Evolutionary conservation across 768 basidiomycete genomes (phyloP), one percentile per base, ranked within the genome.

Genomic region (Boletus rubropictus): DNA sequence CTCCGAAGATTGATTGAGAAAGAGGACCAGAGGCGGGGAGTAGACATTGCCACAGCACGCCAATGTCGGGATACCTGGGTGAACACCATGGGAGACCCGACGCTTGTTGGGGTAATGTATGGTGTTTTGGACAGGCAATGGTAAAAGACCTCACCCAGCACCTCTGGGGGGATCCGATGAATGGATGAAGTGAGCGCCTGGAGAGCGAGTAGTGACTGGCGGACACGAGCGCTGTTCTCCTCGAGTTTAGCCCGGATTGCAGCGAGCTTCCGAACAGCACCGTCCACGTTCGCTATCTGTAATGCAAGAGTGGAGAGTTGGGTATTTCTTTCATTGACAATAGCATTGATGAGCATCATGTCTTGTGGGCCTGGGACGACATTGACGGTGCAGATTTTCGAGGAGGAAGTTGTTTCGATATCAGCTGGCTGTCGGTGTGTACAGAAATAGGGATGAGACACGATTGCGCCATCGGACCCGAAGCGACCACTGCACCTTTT

Each of bases 21-120:
- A 21, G 68, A 66, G 7, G 56, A 54, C 66, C 66, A 67, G 21
- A 69, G 61, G 25, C 45, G 49, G 17, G 67, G 66, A 10, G 68
- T 64, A 11, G 64, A 54, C 12, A 64, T 22, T 11, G 63, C 57
- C 9, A 69, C 60, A 15, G 47, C 53, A 25, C 62, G 65, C 66
- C 66, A 67, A n/a, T 46, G 54, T 39, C 51, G 57, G 39, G 64
- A 67, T 20, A 67, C 60, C 10, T 36, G 54, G 22, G 55, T 54
- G 36, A 67, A 50, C 28, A 66, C 48, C 49, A 67, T 42, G 20
- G 64, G 66, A 25, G 54, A 35, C 21, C 56, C 55, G 21, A 33
- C 28, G 22, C 48, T 43, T 6, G 40, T 48, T 38, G 66, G 66
- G 6, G 55, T 52, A 28, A 56, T 44, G 29, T 66, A 69, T 2